phyloP scores from a whole-genome alignment of 768 basidiomycete genomes.

The Hericium erinaceus region DNA sequence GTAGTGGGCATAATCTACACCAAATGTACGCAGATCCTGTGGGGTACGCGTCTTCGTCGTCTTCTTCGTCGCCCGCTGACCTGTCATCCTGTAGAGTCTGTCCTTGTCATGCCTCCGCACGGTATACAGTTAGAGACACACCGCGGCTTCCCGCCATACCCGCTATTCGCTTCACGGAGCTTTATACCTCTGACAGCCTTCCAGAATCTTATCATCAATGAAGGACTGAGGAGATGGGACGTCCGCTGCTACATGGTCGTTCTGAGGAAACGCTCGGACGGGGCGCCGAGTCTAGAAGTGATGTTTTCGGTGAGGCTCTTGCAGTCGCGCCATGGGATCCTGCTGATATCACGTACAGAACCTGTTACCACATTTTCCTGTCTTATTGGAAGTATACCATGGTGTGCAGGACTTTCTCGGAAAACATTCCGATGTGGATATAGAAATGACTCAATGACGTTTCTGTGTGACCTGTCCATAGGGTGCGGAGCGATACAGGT shows the following conservation, averaged over 20 bases:
- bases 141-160: constrained; percentile 39
- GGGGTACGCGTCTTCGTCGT: constrained; percentile 27
- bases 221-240: constrained; percentile 65
- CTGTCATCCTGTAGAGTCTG: constrained; percentile 43
- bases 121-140: constrained; percentile 72
- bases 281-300: constrained; percentile 34
- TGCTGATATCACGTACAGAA: constrained; percentile 33
- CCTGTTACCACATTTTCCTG: constrained; percentile 50
- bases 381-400: constrained; percentile 51
- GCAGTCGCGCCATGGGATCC: not conserved
- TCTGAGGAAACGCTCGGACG: constrained; percentile 25
- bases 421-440: not conserved
- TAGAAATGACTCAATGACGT: too few species aligned
- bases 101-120: constrained; percentile 54
- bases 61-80: not conserved
- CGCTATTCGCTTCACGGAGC: constrained; percentile 28
- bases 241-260: constrained; percentile 59
- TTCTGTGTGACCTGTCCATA: too few species aligned
- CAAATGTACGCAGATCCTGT: constrained; percentile 36
- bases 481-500: too few species aligned
- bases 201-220: constrained; percentile 62
- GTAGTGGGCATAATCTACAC: constrained; percentile 21
- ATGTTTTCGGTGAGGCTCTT: constrained; percentile 35
- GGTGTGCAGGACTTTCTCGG: constrained; percentile 41
- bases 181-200: constrained; percentile 53